Evolutionary conservation across 257 asterid species (phyloP), one percentile per base, ranked within the genome.

Genomic region (Solanum habrochaites): DNA sequence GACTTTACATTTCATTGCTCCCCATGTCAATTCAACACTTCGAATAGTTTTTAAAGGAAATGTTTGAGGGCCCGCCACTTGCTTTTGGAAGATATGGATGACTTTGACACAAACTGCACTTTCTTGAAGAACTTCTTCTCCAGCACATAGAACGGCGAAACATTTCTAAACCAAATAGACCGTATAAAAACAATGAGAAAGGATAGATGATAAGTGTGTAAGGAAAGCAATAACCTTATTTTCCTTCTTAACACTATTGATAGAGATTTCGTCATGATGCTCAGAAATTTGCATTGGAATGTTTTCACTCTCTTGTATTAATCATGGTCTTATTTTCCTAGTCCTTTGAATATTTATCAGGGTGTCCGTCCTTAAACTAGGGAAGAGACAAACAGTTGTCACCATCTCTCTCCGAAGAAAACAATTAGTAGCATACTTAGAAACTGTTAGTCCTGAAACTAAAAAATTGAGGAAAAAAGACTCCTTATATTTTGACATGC

Each of bases 211-310:
- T n/a, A n/a, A n/a, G n/a, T n/a, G n/a, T n/a, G n/a, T n/a, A n/a
- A n/a, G n/a, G 64, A 70, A 69, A 43, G 78, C 27, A 40, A 83
- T 88, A n/a, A 91, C 95, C 98, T 91, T 88, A 80, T 89, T 91
- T 62, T 88, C 90, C 93, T 80, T 91, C 87, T 88, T 92, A 64
- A 92, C 92, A 89, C 93, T n/a, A n/a, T n/a, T n/a, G n/a, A n/a
- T n/a, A n/a, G n/a, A n/a, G n/a, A n/a, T n/a, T n/a, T n/a, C 72
- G 12, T 9, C 11, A 64, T 18, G 72, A 64, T 64, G 70, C 80
- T 87, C 83, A 92, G 89, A 83, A 94, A 93, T n/a, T 85, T 91
- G 93, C 60, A 85, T 37, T 85, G 96, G 89, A 86, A 94, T 85
- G 32, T 31, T 89, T 77, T 92, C 93, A 87, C 88, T 92, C 89